Evolutionary conservation across 2,329 filamentous ascomycete genomes (phyloP).

Genomic region (Trichoderma hamatum): DNA sequence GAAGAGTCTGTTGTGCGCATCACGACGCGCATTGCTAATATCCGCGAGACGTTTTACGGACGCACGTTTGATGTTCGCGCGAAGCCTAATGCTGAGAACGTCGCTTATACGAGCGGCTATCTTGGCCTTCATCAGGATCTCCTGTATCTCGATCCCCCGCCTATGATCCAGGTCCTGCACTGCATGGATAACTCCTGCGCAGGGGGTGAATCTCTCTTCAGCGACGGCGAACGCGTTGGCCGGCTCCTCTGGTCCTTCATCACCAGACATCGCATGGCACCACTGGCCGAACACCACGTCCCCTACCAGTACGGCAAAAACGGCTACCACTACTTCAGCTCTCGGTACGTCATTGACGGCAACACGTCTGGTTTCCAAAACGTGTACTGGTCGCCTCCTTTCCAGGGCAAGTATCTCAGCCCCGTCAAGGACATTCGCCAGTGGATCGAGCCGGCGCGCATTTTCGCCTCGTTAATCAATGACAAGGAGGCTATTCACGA

Average conservation of each 20-base stretch:
- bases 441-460: constrained; percentile 54
- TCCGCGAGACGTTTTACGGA: constrained; percentile 91
- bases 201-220: constrained; percentile 86
- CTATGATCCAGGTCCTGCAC: constrained; percentile 84
- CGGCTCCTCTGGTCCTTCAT: constrained; percentile 39
- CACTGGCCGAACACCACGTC: constrained; percentile 40
- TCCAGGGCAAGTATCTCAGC: constrained; percentile 62
- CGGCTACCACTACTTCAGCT: constrained; percentile 63
- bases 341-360: constrained; percentile 56
- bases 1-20: constrained; percentile 68
- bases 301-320: constrained; percentile 72
- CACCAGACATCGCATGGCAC: constrained; percentile 23
- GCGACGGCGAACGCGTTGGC: constrained; percentile 69
- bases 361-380: constrained; percentile 33
- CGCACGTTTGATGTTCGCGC: constrained; percentile 86
- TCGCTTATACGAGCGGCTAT: constrained; percentile 82
- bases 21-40: constrained; percentile 70
- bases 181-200: constrained; percentile 78
- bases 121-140: constrained; percentile 93
- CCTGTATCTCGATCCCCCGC: constrained; percentile 79
- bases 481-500: constrained; percentile 63
- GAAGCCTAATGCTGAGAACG: constrained; percentile 82
- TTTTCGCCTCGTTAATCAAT: constrained; percentile 65
- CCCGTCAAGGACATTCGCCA: constrained; percentile 32
- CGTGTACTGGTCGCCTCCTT: constrained; percentile 73